Conservation (phyloP, 73 alveolate species). For the Stentor coeruleus region DNA sequence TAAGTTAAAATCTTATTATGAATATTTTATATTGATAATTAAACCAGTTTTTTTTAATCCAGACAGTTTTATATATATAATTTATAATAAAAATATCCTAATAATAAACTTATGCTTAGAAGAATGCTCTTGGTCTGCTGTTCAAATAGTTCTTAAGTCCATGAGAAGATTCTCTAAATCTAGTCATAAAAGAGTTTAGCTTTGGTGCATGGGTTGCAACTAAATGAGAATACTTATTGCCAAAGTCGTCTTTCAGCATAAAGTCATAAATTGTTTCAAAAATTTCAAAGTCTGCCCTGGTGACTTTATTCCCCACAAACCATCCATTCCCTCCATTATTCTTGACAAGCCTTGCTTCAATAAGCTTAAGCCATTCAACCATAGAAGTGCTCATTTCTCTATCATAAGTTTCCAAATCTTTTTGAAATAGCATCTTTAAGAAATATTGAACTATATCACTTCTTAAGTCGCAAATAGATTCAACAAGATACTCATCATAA, state of each 20-base stretch:
- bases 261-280: not conserved
- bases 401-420: not conserved
- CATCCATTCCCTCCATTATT: not conserved
- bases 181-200: not conserved
- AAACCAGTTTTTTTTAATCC: no score
- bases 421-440: no score
- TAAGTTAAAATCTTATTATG: no score
- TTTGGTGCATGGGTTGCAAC: conserved; percentile 2
- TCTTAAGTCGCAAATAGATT: no score
- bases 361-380: not conserved
- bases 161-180: not conserved
- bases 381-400: not conserved
- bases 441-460: no score
- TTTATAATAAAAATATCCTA: no score
- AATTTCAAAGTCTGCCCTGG: not conserved
- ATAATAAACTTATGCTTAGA: no score
- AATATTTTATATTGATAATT: no score
- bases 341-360: not conserved
- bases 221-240: not conserved
- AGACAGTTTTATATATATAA: no score
- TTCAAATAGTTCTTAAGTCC: not conserved
- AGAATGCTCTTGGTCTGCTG: no score
- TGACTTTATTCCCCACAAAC: not conserved
- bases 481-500: not conserved
- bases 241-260: not conserved